Percentiles rank a stretch among this genome's conserved stretches.
Conservation (phyloP, 306 rosid species). For the Cicer judaicum region DNA sequence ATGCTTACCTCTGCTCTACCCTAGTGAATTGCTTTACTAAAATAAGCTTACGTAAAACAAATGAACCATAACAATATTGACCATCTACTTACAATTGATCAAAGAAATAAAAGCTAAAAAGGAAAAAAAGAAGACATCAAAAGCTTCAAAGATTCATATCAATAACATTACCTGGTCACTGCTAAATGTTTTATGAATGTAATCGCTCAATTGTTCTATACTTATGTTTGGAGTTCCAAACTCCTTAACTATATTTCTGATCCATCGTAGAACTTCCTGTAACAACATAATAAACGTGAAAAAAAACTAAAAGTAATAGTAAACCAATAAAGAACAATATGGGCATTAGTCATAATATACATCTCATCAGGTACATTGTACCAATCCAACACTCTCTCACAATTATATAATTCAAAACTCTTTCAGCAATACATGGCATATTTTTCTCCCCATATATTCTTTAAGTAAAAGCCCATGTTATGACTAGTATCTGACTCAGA, state of each 20-base stretch:
- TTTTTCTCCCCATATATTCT: neutral
- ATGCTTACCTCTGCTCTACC: slow-evolving; percentile 18
- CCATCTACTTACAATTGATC: slow-evolving; percentile 16
- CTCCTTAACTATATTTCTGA: slow-evolving; percentile 82
- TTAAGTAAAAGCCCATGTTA: too few species aligned
- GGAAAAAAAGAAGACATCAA: slow-evolving; percentile 25
- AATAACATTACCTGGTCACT: slow-evolving; percentile 74
- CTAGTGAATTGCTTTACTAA: neutral
- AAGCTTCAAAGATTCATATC: slow-evolving; percentile 19
- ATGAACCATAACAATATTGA: slow-evolving; percentile 6
- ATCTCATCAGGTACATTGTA: neutral
- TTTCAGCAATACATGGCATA: neutral
- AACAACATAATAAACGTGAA: slow-evolving; percentile 45
- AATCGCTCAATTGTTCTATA: slow-evolving; percentile 76
- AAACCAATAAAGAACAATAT: slow-evolving; percentile 1
- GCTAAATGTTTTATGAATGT: slow-evolving; percentile 83
- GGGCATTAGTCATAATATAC: slow-evolving; percentile 3
- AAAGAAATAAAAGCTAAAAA: slow-evolving; percentile 4
- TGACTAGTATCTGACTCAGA: slow-evolving; percentile 3
- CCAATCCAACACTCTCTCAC: slow-evolving; percentile 31
- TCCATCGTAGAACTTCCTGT: slow-evolving; percentile 98
- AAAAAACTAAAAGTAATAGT: neutral
- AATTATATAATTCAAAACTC: slow-evolving; percentile 11
- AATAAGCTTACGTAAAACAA: neutral
- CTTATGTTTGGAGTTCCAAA: slow-evolving; percentile 86